Conservation (phyloP, 208 protist genomes). For the Acanthamoeba culbertsoni region DNA sequence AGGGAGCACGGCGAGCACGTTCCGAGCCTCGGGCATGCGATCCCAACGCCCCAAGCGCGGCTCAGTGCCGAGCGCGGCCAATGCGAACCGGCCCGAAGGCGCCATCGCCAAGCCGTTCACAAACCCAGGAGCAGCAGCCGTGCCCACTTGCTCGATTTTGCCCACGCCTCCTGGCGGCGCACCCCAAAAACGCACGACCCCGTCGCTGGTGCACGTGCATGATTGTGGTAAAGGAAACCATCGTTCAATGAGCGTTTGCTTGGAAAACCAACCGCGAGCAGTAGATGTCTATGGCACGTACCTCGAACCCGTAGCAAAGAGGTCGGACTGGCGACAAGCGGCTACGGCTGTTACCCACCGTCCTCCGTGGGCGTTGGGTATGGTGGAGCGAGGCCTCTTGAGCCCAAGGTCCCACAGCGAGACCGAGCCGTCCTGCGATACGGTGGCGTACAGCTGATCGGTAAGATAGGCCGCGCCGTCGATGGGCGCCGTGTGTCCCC, state of each 20-base stretch:
- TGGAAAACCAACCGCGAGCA: too few relatives aligned
- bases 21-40: conserved; percentile 38
- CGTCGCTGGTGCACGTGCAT: conserved; percentile 25
- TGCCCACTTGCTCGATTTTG: background rate
- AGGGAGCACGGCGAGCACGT: conserved; percentile 38
- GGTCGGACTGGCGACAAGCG: conserved; percentile 2
- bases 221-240: background rate
- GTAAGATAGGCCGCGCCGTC: conserved; percentile 39
- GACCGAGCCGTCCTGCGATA: conserved; percentile 65
- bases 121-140: background rate
- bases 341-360: conserved; percentile 22
- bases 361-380: conserved; percentile 49
- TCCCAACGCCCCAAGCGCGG: conserved; percentile 63
- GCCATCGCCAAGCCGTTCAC: conserved; percentile 66
- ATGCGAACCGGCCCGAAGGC: conserved; percentile 34
- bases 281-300: background rate
- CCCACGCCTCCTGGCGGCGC: background rate
- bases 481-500: conserved; percentile 44
- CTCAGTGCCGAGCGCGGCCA: conserved; percentile 66
- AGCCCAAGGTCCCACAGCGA: conserved; percentile 55
- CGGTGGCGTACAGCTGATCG: conserved; percentile 59
- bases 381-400: conserved; percentile 55
- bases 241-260: background rate
- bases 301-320: conserved; percentile 8
- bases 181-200: conserved; percentile 58